These are phyloP conservation scores for Macrolepiota dolichaula DNA, from an alignment of 768 basidiomycete species.

Conservation along the genomic window DNA sequence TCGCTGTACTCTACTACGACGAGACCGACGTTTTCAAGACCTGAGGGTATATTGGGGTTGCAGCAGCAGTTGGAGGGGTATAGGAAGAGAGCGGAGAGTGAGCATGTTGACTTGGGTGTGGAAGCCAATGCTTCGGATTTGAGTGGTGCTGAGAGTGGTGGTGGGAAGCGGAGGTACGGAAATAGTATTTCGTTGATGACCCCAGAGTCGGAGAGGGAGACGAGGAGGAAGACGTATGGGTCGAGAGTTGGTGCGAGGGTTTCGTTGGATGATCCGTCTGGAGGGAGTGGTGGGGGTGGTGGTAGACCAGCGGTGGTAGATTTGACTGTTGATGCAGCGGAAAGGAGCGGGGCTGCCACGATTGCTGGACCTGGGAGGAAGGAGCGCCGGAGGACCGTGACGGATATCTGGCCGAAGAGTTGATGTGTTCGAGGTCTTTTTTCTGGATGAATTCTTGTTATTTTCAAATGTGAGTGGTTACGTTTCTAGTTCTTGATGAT, in stretches of 20 bases:
- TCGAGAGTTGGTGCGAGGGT: slow-evolving; percentile 34
- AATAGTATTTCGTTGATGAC: slow-evolving; percentile 6
- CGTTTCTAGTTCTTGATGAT: not conserved
- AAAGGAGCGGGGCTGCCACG: slow-evolving; percentile 37
- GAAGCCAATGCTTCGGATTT: not conserved
- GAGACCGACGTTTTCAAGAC: slow-evolving; percentile 52
- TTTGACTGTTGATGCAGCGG: slow-evolving; percentile 31
- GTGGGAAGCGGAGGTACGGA: slow-evolving; percentile 7
- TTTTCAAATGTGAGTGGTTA: slow-evolving; percentile 4
- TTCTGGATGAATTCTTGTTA: not conserved
- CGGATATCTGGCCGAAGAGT: slow-evolving; percentile 39
- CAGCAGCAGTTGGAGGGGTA: slow-evolving; percentile 46
- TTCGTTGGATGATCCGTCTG: slow-evolving; percentile 40
- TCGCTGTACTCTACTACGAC: slow-evolving; percentile 34
- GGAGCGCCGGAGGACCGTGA: slow-evolving; percentile 41
- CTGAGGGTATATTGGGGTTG: slow-evolving; percentile 51
- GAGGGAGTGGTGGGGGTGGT: slow-evolving; percentile 8
- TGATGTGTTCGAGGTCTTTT: slow-evolving; percentile 11
- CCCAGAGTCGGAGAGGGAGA: slow-evolving; percentile 41
- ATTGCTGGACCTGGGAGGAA: slow-evolving; percentile 23
- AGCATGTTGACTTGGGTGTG: slow-evolving; percentile 15
- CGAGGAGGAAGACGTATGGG: slow-evolving; percentile 32
- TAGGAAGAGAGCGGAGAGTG: slow-evolving; percentile 24
- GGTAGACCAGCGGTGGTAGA: slow-evolving; percentile 16
- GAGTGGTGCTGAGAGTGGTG: not conserved